Evolutionary conservation across 2,329 filamentous ascomycete genomes (phyloP), one percentile per base, ranked within the genome.

Genomic region (Penicillium sp.): DNA sequence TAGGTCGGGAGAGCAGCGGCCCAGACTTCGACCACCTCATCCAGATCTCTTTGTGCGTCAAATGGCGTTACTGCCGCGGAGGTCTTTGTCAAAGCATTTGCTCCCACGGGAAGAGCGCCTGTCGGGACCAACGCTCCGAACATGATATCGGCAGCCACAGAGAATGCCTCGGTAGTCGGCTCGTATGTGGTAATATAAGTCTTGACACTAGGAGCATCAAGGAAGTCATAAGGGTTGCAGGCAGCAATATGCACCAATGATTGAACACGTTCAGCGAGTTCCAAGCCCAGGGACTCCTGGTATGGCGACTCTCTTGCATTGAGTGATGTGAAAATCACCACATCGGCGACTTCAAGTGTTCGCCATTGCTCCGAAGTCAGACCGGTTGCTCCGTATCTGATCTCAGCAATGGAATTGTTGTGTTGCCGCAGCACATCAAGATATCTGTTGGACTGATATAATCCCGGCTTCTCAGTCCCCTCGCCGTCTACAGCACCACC

Each of bases 161-260:
- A 62, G 55, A 79, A 79, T 4, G 77, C 77, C 45, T 77, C 75
- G 13, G 71, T 50, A 0, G 75, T 80, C 15, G 77, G 77, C 50
- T 80, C 78, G 51, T 79, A 79, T 6, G 75, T 79, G 6, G 75
- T 64, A 35, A 80, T 70, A 49, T 79, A 79, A 19, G 77, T 79
- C 51, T 70, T 69, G 31, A 78, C 68, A 8, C 62, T 63, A 1
- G 58, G 56, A 10, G 71, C 70, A 23, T 76, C 68, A 5, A 79
- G 63, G 27, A 80, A 78, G 58, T 80, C 78, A 54, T 79, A 79
- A 2, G 78, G 77, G 60, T 72, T 76, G 55, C 75, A 77, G 5
- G 74, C 76, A 31, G 77, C 77, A 59, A 80, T 68, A 12, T 70
- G 65, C 44, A 79, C 71, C 39, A 78, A 47, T 9, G 67, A 72